A percentile compares a stretch with the other conserved stretches of the same genome.
Conservation (phyloP, 2,329 filamentous ascomycete species). For the Hypoxylon rubiginosum region DNA sequence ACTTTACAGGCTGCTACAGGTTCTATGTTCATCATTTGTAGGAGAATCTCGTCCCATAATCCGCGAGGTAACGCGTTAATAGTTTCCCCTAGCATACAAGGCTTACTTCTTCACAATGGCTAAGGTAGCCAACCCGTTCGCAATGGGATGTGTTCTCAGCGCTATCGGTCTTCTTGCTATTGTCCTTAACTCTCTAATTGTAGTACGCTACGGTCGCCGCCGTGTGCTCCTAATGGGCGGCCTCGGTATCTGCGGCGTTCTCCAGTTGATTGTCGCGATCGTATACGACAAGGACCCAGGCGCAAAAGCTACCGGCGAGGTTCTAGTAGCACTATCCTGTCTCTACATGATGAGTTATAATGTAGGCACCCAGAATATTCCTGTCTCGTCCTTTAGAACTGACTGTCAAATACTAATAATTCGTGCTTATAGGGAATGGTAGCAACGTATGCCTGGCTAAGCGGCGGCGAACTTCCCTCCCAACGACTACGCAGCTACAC, state of each 20-base stretch:
- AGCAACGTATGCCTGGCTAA: constrained; percentile 65
- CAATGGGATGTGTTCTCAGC: constrained; percentile 65
- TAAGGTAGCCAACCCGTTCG: constrained; percentile 62
- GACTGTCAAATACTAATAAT: constrained; percentile 4
- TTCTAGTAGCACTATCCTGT: constrained; percentile 62
- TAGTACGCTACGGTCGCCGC: constrained; percentile 63
- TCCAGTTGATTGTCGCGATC: constrained; percentile 65
- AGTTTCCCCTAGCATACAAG: constrained; percentile 56
- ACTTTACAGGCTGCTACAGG: constrained; percentile 61
- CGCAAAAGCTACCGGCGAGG: constrained; percentile 52
- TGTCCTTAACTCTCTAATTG: constrained; percentile 61
- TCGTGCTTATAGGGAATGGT: constrained; percentile 56
- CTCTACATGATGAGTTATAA: constrained; percentile 65
- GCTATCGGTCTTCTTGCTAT: constrained; percentile 64
- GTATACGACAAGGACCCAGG: constrained; percentile 59
- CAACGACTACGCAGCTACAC: constrained; percentile 66
- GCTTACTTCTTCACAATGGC: constrained; percentile 70
- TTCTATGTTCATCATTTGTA: constrained; percentile 61
- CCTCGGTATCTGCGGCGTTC: constrained; percentile 61
- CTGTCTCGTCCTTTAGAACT: neutral
- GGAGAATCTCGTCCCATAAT: neutral
- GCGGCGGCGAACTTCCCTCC: constrained; percentile 66
- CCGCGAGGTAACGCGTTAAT: neutral
- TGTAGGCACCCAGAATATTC: constrained; percentile 55
- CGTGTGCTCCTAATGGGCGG: constrained; percentile 63